Evolutionary conservation across 2,329 filamentous ascomycete species (phyloP).

Genomic region (Dichotomopilus funicola): DNA sequence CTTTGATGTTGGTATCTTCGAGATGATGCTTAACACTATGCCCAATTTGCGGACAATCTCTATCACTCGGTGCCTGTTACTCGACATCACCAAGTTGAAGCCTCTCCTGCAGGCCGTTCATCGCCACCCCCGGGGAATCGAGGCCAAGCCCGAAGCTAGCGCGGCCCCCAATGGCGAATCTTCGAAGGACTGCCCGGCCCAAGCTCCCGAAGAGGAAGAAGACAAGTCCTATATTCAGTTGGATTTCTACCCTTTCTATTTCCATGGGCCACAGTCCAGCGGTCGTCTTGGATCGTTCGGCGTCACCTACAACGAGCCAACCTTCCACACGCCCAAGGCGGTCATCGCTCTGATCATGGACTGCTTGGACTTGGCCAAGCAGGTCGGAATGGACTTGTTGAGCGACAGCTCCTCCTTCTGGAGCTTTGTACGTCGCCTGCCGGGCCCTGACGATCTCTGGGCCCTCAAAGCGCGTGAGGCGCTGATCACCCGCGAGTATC

Average conservation of each 20-base stretch:
- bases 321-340: constrained; percentile 20
- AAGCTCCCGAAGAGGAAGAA: no score
- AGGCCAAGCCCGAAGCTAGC: not conserved
- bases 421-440: constrained; percentile 19
- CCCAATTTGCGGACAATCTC: constrained; percentile 16
- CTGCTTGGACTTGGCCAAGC: constrained; percentile 5
- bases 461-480: constrained; percentile 20
- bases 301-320: constrained; percentile 19
- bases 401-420: constrained; percentile 21
- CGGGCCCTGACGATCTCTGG: constrained; percentile 21
- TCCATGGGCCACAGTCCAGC: constrained; percentile 12
- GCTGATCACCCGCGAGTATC: constrained; percentile 4
- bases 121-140: constrained; percentile 2
- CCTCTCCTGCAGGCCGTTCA: constrained; percentile 14
- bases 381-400: constrained; percentile 21
- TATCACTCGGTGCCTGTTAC: constrained; percentile 19
- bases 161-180: not conserved
- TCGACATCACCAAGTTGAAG: constrained; percentile 19
- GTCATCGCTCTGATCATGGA: constrained; percentile 11
- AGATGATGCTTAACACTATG: constrained; percentile 18
- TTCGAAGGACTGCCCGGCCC: no score
- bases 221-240: constrained; percentile 10
- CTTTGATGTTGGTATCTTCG: constrained; percentile 13
- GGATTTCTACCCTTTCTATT: constrained; percentile 20
- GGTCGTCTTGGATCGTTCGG: constrained; percentile 16